These are phyloP conservation scores for Thuja plicata DNA, from an alignment of 83 land plant genomes.

Conservation along the genomic window DNA sequence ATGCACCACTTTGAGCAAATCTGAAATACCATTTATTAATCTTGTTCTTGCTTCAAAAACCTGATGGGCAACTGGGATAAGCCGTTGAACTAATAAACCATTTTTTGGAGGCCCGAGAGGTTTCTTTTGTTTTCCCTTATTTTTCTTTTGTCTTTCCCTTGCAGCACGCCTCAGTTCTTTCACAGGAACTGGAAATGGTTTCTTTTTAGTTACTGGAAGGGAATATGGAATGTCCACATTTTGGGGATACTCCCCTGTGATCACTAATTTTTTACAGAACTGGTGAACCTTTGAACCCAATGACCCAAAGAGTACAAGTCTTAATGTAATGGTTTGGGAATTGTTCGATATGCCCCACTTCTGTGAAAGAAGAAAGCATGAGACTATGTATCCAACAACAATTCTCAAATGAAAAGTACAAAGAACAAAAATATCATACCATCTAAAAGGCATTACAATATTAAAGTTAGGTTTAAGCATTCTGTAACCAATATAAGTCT, in stretches of 20 bases:
- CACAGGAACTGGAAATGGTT: slow-evolving; percentile 68
- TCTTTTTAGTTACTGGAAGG: slow-evolving; percentile 57
- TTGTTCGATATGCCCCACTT: neutral
- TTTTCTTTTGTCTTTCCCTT: slow-evolving; percentile 55
- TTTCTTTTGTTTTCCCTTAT: slow-evolving; percentile 28
- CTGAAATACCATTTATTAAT: slow-evolving; percentile 64
- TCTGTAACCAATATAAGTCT: neutral
- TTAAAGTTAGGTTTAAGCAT: neutral
- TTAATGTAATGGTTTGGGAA: neutral
- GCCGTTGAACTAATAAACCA: slow-evolving; percentile 69
- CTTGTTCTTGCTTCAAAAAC: slow-evolving; percentile 59
- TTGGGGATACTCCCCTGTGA: slow-evolving; percentile 44
- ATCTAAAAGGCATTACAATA: neutral
- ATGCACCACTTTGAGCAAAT: slow-evolving; percentile 64
- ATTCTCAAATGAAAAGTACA: neutral
- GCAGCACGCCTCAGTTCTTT: slow-evolving; percentile 67
- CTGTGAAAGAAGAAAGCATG: neutral
- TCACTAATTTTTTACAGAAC: neutral
- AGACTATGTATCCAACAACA: neutral
- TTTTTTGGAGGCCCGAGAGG: slow-evolving; percentile 74
- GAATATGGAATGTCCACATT: slow-evolving; percentile 64
- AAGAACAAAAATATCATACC: neutral
- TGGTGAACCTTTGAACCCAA: neutral
- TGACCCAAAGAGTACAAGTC: neutral
- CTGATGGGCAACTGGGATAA: slow-evolving; percentile 79